Evolutionary conservation across 768 basidiomycete genomes (phyloP).

Genomic region (Amanita pallidorosea): DNA sequence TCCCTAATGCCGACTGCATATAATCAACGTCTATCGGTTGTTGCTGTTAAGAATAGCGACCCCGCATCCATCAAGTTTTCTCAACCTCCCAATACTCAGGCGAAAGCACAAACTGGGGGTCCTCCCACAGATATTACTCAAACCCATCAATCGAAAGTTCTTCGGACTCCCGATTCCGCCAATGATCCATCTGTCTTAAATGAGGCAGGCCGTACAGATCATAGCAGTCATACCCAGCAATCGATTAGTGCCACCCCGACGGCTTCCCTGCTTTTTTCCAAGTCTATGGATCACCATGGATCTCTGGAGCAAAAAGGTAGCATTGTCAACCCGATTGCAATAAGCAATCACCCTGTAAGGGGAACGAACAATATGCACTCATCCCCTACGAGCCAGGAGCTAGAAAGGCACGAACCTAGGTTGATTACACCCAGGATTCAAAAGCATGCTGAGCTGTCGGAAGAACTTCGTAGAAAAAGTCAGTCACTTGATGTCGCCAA

Average conservation of each 20-base stretch:
- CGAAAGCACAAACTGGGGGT: not conserved
- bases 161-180: not conserved
- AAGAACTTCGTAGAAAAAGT: not conserved
- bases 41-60: not conserved
- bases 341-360: not conserved
- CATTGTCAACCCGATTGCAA: not conserved
- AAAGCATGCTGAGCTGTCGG: not conserved
- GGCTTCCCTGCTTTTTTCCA: constrained; percentile 1
- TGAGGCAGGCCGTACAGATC: not conserved
- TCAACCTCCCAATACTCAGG: not conserved
- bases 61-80: not conserved
- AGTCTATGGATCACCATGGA: not conserved
- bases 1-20: not conserved
- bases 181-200: not conserved
- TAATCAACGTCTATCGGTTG: not conserved
- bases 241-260: not conserved
- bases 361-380: not conserved
- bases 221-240: not conserved
- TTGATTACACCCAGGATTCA: not conserved
- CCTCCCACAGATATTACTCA: not conserved
- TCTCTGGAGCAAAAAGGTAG: not conserved
- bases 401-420: constrained; percentile 3
- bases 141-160: not conserved
- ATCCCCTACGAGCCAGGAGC: not conserved
- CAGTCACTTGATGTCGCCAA: not conserved